Conservation (phyloP, 208 protist species). For the Leishmania tropica region DNA sequence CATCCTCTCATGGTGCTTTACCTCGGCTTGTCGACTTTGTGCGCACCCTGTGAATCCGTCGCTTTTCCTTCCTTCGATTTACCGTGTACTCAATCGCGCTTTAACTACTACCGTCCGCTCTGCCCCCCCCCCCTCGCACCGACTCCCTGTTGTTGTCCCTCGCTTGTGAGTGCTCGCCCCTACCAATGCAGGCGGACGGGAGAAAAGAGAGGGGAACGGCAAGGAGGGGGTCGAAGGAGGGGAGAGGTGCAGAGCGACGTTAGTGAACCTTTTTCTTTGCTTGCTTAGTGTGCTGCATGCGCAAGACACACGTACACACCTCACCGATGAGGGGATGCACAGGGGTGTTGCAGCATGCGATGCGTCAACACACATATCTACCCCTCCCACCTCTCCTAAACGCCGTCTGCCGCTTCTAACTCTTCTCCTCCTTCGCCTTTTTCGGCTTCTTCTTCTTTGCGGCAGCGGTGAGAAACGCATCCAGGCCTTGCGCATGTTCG, state of each 20-base stretch:
- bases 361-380: not conserved
- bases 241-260: not conserved
- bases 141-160: not conserved
- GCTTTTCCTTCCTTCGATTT: not conserved
- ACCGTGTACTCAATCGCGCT: not conserved
- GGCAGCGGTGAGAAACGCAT: slow-evolving; percentile 40
- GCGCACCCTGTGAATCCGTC: not conserved
- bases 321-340: not conserved
- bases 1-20: not conserved
- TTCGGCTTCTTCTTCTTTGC: slow-evolving; percentile 66
- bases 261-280: not conserved
- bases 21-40: not conserved
- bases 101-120: not conserved
- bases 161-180: not conserved
- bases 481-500: slow-evolving; percentile 29
- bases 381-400: not conserved
- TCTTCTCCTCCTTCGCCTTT: slow-evolving; percentile 31
- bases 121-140: not conserved
- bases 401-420: not conserved
- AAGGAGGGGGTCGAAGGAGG: not conserved
- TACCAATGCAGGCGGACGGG: not conserved
- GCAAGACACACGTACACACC: not conserved
- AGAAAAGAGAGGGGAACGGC: not conserved
- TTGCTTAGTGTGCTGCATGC: not conserved
- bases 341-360: not conserved